Conservation (phyloP, 2,329 filamentous ascomycete species). For the Xylariaceae sp. region DNA sequence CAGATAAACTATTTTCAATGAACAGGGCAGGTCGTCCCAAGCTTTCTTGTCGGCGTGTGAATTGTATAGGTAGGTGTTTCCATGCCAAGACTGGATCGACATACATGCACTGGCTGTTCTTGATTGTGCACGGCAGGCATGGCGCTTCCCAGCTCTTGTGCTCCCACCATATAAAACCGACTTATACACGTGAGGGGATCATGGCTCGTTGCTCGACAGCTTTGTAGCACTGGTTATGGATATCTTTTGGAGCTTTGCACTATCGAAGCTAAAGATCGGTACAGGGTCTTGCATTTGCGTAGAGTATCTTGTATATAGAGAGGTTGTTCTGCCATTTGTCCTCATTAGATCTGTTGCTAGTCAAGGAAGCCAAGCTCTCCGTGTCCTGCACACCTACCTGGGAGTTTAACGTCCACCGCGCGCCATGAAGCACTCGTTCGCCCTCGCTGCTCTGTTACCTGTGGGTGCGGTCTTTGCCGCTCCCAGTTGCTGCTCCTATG, state of each 20-base stretch:
- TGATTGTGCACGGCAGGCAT: background rate
- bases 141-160: too few relatives aligned
- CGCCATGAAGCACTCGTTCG: conserved; percentile 35
- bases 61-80: conserved; percentile 1
- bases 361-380: too few relatives aligned
- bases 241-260: conserved; percentile 9
- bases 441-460: conserved; percentile 34
- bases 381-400: too few relatives aligned
- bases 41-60: background rate
- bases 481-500: conserved; percentile 31
- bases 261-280: conserved; percentile 20
- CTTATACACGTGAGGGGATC: too few relatives aligned
- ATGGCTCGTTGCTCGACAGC: conserved; percentile 16
- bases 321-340: background rate
- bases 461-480: conserved; percentile 33
- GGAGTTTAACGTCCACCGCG: too few relatives aligned
- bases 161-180: too few relatives aligned
- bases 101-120: background rate
- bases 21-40: conserved; percentile 18
- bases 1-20: conserved; percentile 1
- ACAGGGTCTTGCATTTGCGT: background rate
- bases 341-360: background rate
- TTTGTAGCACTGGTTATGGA: conserved; percentile 15
- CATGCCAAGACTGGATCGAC: conserved; percentile 12
- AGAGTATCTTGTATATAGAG: background rate